A percentile compares a stretch with the other conserved stretches of the same genome.
Conservation (phyloP, 371 early-diverging fungal genomes). For the Circinella umbellata region DNA sequence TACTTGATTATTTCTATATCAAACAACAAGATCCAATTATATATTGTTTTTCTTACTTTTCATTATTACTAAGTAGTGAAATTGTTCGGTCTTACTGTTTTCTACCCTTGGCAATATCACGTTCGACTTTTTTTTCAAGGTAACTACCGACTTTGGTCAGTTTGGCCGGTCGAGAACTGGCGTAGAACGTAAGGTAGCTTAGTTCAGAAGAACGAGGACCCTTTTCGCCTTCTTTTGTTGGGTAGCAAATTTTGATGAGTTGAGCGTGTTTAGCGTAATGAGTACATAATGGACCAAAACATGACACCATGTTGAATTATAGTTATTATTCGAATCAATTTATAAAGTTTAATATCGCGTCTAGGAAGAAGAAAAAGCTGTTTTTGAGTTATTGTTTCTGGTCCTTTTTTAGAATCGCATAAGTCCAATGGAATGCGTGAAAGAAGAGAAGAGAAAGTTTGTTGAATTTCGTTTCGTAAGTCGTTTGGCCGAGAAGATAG, state of each 20-base stretch:
- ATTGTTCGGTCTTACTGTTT: slow-evolving; percentile 45
- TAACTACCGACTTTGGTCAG: slow-evolving; percentile 88
- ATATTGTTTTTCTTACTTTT: neutral
- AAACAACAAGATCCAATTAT: neutral
- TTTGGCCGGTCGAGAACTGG: slow-evolving; percentile 87
- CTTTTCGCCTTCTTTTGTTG: slow-evolving; percentile 73
- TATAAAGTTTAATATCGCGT: no score
- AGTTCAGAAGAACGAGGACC: slow-evolving; percentile 82
- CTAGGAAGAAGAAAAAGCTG: no score
- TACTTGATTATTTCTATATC: slow-evolving; percentile 40
- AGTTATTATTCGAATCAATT: no score
- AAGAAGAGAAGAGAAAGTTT: no score
- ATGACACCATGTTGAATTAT: slow-evolving; percentile 1
- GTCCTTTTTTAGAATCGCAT: neutral
- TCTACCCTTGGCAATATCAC: slow-evolving; percentile 67
- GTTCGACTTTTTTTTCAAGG: slow-evolving; percentile 71
- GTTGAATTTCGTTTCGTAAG: no score
- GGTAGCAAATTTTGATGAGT: slow-evolving; percentile 89
- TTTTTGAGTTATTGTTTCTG: no score
- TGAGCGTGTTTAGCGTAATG: slow-evolving; percentile 84
- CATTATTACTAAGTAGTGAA: neutral
- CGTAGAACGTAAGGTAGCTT: slow-evolving; percentile 89
- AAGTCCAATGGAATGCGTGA: no score
- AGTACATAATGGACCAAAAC: slow-evolving; percentile 17
- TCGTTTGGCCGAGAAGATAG: no score